Conservation (phyloP, 306 rosid genomes). For the Herpetospermum pedunculosum region DNA sequence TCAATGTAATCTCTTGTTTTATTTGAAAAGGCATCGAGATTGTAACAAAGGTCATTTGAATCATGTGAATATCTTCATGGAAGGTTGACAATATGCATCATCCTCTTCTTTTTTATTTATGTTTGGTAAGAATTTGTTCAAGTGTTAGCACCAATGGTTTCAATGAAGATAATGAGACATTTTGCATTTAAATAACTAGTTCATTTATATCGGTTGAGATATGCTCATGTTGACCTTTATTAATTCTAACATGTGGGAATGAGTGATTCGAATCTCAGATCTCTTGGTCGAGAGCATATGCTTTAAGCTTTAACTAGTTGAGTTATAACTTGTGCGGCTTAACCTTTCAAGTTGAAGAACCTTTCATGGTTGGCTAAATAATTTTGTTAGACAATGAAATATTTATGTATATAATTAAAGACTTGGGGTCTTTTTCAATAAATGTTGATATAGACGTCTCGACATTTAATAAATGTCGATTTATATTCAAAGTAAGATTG, state of each 20-base stretch:
- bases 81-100: neutral
- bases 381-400: neutral
- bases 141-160: neutral
- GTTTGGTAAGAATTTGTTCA: neutral
- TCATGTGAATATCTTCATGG: neutral
- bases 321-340: no score
- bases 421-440: neutral
- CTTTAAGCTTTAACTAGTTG: no score
- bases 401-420: neutral
- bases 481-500: no score
- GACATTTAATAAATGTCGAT: no score
- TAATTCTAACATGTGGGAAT: no score
- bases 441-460: neutral
- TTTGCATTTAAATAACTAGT: neutral
- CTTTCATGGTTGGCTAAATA: neutral
- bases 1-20: neutral
- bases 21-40: neutral
- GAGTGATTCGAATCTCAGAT: no score
- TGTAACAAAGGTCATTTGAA: neutral
- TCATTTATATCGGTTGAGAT: no score
- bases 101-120: neutral
- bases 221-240: no score
- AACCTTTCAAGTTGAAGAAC: neutral
- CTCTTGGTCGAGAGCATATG: no score
- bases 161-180: neutral